These are phyloP conservation scores for Boletus edulis DNA, from an alignment of 768 basidiomycete genomes.

Conservation along the genomic window DNA sequence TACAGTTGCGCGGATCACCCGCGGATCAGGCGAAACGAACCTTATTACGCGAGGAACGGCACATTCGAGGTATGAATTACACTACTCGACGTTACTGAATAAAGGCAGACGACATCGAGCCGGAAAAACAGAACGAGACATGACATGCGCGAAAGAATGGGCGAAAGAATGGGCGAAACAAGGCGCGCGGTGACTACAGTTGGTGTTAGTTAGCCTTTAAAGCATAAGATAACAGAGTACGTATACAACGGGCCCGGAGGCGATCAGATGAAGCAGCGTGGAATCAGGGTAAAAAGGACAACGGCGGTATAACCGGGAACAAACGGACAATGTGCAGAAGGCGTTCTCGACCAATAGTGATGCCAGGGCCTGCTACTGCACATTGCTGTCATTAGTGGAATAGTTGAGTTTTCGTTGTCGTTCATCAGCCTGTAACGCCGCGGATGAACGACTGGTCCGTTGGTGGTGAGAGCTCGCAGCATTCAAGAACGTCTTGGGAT, in stretches of 20 bases:
- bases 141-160: conserved; percentile 2
- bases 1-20: conserved; percentile 24
- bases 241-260: conserved; percentile 19
- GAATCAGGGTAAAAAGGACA: conserved; percentile 1
- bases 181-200: conserved; percentile 14
- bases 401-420: conserved; percentile 24
- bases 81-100: conserved; percentile 5
- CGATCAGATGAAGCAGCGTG: conserved; percentile 18
- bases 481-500: conserved; percentile 30
- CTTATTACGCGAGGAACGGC: conserved; percentile 14
- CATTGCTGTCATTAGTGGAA: conserved; percentile 3
- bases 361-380: conserved; percentile 1
- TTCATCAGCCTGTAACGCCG: conserved; percentile 19
- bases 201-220: conserved; percentile 28
- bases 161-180: conserved; percentile 5
- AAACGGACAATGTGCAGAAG: not conserved
- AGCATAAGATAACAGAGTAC: conserved; percentile 32
- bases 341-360: not conserved
- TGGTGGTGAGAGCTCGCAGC: conserved; percentile 18
- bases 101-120: conserved; percentile 4
- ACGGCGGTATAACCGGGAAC: conserved; percentile 9
- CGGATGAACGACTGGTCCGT: conserved; percentile 14
- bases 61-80: conserved; percentile 8
- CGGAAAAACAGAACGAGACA: conserved; percentile 6
- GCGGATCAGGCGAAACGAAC: conserved; percentile 21